These are phyloP conservation scores for Fraxinus greggii DNA, from an alignment of 305 asterid species.

Conservation along the genomic window DNA sequence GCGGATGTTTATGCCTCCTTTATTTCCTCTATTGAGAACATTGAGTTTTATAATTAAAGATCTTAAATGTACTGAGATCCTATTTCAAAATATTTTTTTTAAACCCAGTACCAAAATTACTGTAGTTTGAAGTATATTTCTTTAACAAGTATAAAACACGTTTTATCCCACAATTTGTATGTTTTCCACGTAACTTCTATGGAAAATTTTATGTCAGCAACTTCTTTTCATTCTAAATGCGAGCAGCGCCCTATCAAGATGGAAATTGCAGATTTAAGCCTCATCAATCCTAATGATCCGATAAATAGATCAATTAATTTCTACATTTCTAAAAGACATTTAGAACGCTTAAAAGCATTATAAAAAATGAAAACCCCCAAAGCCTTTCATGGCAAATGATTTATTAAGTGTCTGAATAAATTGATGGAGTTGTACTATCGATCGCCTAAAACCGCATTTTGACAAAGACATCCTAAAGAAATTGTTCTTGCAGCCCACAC, in stretches of 20 bases:
- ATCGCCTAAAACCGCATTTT: too few species aligned
- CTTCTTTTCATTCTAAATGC: not conserved
- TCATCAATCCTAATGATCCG: too few species aligned
- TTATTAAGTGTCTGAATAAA: too few species aligned
- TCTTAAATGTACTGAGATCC: not conserved
- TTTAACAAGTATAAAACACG: not conserved
- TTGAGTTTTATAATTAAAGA: too few species aligned
- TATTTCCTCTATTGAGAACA: too few species aligned
- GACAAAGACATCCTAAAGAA: too few species aligned
- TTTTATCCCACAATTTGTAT: not conserved
- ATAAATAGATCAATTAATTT: too few species aligned
- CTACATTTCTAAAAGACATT: not conserved
- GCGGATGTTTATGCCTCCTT: too few species aligned
- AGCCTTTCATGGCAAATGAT: not conserved
- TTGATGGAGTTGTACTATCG: too few species aligned
- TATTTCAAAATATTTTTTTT: not conserved
- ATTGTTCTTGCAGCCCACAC: too few species aligned
- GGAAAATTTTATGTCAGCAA: not conserved
- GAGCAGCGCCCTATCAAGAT: not conserved
- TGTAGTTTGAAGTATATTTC: not conserved
- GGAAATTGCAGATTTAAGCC: too few species aligned
- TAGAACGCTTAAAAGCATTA: not conserved
- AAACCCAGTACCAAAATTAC: not conserved
- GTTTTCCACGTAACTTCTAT: not conserved
- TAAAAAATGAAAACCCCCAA: not conserved